Evolutionary conservation across 2,329 filamentous ascomycete species (phyloP).

Genomic region (Calycina marina): DNA sequence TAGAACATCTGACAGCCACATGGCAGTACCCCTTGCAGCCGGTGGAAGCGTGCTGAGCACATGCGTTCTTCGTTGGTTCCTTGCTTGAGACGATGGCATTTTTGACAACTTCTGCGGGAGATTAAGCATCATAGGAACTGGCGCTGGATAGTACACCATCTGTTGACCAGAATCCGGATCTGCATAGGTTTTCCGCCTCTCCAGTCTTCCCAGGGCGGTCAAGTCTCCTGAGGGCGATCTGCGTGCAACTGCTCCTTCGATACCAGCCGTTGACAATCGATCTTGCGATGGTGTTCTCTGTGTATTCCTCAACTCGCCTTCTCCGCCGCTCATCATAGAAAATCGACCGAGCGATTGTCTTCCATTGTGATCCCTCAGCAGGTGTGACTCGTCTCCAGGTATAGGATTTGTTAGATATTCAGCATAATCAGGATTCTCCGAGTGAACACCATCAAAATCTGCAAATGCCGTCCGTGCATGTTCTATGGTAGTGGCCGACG

Average conservation of each 20-base stretch:
- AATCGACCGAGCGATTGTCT: constrained; percentile 2
- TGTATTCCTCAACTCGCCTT: constrained; percentile 4
- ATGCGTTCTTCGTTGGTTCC: constrained; percentile 60
- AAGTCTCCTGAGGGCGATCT: constrained; percentile 6
- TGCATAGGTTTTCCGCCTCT: constrained; percentile 40
- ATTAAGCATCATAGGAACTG: constrained; percentile 86
- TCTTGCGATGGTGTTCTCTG: constrained; percentile 5
- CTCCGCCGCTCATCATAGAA: constrained; percentile 4
- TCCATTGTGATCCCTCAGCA: too few species aligned
- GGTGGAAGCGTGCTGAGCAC: constrained; percentile 48
- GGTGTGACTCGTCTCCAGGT: constrained; percentile 4
- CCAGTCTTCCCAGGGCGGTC: constrained; percentile 9
- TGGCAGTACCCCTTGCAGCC: constrained; percentile 26
- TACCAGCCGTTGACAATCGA: constrained; percentile 20
- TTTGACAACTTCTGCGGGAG: constrained; percentile 77
- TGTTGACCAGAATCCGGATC: constrained; percentile 53
- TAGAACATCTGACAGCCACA: constrained; percentile 23
- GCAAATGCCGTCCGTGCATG: constrained; percentile 55
- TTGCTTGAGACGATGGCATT: constrained; percentile 45
- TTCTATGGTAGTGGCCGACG: constrained; percentile 36
- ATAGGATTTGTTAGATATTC: constrained; percentile 8
- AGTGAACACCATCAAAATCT: constrained; percentile 73
- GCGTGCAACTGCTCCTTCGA: constrained; percentile 2
- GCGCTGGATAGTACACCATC: constrained; percentile 93
- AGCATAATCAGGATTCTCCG: constrained; percentile 24